These are phyloP conservation scores for Calcarisporium arbuscula DNA, from an alignment of 2,329 filamentous ascomycete genomes.

Conservation along the genomic window DNA sequence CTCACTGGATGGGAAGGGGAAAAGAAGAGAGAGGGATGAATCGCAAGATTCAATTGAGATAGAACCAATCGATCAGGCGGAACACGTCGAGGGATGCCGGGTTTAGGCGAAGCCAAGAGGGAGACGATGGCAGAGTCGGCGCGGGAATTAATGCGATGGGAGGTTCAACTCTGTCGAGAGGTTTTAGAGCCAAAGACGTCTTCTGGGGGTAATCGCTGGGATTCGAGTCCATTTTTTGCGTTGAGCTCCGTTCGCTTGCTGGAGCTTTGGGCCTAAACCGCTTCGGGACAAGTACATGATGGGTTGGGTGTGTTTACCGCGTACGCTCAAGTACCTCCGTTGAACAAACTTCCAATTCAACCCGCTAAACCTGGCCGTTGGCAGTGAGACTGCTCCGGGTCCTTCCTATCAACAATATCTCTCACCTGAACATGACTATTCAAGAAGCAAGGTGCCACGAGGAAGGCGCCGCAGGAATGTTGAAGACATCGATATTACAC, in stretches of 20 bases:
- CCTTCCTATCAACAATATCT: too few species aligned
- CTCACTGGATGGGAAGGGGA: constrained; percentile 14
- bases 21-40: constrained; percentile 15
- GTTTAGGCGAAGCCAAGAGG: constrained; percentile 12
- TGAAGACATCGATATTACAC: too few species aligned
- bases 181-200: constrained; percentile 28
- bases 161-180: constrained; percentile 25
- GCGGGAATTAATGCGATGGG: constrained; percentile 26
- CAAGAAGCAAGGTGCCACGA: too few species aligned
- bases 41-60: too few species aligned
- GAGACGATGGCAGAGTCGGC: constrained; percentile 12
- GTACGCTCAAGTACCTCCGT: too few species aligned
- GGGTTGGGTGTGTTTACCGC: too few species aligned
- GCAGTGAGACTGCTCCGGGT: too few species aligned
- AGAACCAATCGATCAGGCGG: constrained; percentile 5
- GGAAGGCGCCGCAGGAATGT: too few species aligned
- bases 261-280: constrained; percentile 26
- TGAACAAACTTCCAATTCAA: too few species aligned
- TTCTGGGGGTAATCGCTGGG: too few species aligned
- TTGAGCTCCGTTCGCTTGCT: constrained; percentile 33
- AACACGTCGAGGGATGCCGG: constrained; percentile 9
- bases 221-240: constrained; percentile 37
- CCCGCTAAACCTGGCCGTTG: too few species aligned
- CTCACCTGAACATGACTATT: too few species aligned
- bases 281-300: constrained; percentile 24